Evolutionary conservation across 495 filamentous ascomycete species (phyloP).

Genomic region (Hyaloscypha bicolor): DNA sequence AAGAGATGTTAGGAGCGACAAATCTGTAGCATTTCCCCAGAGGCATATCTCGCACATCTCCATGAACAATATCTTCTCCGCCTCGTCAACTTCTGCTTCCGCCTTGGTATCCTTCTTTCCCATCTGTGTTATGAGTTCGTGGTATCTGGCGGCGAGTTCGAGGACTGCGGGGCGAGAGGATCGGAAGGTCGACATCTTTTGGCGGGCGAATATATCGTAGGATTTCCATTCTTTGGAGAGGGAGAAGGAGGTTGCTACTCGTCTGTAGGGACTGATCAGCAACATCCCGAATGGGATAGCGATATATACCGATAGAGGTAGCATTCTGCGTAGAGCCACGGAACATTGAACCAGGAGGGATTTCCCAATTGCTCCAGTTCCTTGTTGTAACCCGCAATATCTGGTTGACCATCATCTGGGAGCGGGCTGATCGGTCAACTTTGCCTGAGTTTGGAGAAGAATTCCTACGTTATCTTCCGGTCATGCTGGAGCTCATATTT

Average conservation of each 20-base stretch:
- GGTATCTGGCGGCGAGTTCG: conserved; percentile 78
- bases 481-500: conserved; percentile 98
- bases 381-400: conserved; percentile 81
- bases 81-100: conserved; percentile 53
- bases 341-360: conserved; percentile 77
- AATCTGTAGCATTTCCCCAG: conserved; percentile 97
- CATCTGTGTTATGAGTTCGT: conserved; percentile 60
- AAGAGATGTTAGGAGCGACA: conserved; percentile 86
- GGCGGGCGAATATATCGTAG: conserved; percentile 89
- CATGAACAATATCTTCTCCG: conserved; percentile 75
- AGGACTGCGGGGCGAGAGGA: conserved; percentile 91
- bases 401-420: conserved; percentile 75
- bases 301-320: conserved; percentile 78
- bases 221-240: conserved; percentile 82
- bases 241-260: conserved; percentile 74
- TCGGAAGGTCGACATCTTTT: conserved; percentile 91
- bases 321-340: conserved; percentile 93
- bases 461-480: conserved; percentile 71
- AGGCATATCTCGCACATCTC: conserved; percentile 98
- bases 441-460: neutral
- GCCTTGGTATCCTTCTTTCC: conserved; percentile 36
- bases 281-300: conserved; percentile 8
- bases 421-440: conserved; percentile 62
- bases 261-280: conserved; percentile 46
- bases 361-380: conserved; percentile 77